Conservation (phyloP, 2,329 filamentous ascomycete species). For the Tolypocladium amazonense region DNA sequence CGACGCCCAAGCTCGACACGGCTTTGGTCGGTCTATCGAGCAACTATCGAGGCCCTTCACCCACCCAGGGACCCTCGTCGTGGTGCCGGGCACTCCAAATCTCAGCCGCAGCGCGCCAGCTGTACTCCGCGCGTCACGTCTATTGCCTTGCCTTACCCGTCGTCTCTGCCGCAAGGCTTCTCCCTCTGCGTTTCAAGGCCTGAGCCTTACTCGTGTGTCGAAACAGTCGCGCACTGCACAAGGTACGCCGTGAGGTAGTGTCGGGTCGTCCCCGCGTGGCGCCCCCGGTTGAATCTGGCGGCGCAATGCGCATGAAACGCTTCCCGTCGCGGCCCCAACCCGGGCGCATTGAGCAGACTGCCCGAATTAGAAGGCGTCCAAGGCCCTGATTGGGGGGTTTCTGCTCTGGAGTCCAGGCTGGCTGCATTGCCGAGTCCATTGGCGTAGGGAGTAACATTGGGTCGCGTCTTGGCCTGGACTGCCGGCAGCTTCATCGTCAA, state of each 20-base stretch:
- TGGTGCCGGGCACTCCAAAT: background rate
- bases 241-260: too few relatives aligned
- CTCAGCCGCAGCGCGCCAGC: too few relatives aligned
- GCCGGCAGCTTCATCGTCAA: background rate
- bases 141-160: too few relatives aligned
- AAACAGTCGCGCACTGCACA: too few relatives aligned
- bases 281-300: background rate
- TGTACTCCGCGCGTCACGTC: too few relatives aligned
- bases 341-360: background rate
- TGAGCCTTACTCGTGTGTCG: too few relatives aligned
- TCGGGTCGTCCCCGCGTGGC: background rate
- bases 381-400: background rate
- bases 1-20: background rate
- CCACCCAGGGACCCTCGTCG: too few relatives aligned
- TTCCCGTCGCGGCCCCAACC: background rate
- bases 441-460: background rate
- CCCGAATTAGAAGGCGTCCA: background rate
- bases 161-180: too few relatives aligned
- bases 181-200: too few relatives aligned
- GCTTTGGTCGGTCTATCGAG: background rate
- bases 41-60: background rate
- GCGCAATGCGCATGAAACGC: background rate
- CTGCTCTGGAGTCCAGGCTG: background rate
- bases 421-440: background rate
- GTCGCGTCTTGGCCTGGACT: background rate